Evolutionary conservation across 805 yeast genomes (phyloP).

Genomic region (Priceomyces carsonii): DNA sequence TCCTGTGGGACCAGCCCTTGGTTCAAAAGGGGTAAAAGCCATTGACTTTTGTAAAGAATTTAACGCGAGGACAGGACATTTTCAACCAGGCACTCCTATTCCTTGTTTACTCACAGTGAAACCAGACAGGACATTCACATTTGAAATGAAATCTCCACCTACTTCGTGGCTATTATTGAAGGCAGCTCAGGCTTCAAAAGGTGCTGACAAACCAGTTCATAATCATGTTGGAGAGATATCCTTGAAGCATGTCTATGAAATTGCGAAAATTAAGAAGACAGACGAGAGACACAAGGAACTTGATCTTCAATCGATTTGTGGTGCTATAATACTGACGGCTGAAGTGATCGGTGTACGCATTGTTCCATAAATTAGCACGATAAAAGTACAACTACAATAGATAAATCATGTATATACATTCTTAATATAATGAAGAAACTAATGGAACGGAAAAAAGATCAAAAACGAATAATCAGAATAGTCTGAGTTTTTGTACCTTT

Average conservation of each 20-base stretch:
- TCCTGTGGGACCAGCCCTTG: constrained; percentile 98
- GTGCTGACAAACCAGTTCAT: constrained; percentile 68
- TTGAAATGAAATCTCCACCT: constrained; percentile 88
- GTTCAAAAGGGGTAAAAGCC: constrained; percentile 98
- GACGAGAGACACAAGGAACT: constrained; percentile 76
- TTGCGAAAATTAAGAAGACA: constrained; percentile 88
- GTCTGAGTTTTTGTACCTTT: too few relatives aligned
- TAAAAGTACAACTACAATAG: constrained; percentile 5
- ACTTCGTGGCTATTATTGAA: constrained; percentile 82
- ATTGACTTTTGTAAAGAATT: constrained; percentile 98
- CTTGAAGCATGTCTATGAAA: constrained; percentile 89
- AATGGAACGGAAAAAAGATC: too few relatives aligned
- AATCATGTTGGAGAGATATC: constrained; percentile 63
- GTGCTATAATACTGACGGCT: constrained; percentile 86
- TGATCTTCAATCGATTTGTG: constrained; percentile 74
- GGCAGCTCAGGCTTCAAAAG: constrained; percentile 80
- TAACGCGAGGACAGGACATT: constrained; percentile 92
- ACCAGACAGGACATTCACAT: constrained; percentile 89
- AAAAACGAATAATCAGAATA: too few relatives aligned
- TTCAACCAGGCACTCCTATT: constrained; percentile 82
- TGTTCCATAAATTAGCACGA: constrained; percentile 48
- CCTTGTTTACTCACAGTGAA: constrained; percentile 83
- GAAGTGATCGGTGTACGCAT: constrained; percentile 84
- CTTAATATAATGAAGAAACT: too few relatives aligned
- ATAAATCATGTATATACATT: constrained; percentile 8